These are phyloP conservation scores for Potentilla sterilis DNA, from an alignment of 306 rosid species.

Conservation along the genomic window DNA sequence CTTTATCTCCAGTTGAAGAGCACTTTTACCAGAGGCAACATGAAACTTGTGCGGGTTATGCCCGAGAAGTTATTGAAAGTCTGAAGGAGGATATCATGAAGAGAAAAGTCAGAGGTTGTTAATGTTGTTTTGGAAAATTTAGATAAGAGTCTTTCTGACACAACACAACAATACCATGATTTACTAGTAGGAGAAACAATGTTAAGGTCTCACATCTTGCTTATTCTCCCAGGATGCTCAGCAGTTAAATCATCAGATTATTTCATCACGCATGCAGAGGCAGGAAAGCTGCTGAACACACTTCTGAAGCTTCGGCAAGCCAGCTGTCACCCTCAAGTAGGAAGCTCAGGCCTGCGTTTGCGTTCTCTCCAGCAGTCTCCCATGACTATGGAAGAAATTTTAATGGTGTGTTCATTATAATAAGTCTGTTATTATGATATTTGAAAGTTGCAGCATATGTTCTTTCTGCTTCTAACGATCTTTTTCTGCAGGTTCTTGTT, in stretches of 20 bases:
- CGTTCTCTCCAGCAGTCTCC: constrained; percentile 93
- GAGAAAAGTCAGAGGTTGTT: constrained; percentile 63
- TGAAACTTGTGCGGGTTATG: constrained; percentile 78
- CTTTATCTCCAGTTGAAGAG: constrained; percentile 86
- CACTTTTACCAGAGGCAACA: constrained; percentile 97
- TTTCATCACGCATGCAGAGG: constrained; percentile 77
- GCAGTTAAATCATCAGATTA: constrained; percentile 53
- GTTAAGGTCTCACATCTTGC: constrained; percentile 33
- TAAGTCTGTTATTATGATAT: constrained; percentile 10
- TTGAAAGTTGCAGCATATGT: neutral
- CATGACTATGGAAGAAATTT: constrained; percentile 96
- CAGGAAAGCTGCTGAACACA: constrained; percentile 81
- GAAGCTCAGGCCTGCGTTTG: constrained; percentile 93
- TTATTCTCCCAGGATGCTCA: constrained; percentile 41
- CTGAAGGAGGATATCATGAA: constrained; percentile 69
- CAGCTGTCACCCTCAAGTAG: constrained; percentile 98
- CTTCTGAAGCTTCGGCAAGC: constrained; percentile 97
- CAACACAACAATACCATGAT: neutral
- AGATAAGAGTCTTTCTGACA: constrained; percentile 33
- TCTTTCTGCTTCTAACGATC: constrained; percentile 25
- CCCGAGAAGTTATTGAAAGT: constrained; percentile 78
- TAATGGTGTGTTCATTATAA: constrained; percentile 54
- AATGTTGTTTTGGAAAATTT: constrained; percentile 24
- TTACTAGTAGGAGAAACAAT: constrained; percentile 23
- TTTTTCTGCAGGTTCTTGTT: constrained; percentile 74